Conservation (phyloP, 2,329 filamentous ascomycete genomes). For the Xylariaceae sp. region DNA sequence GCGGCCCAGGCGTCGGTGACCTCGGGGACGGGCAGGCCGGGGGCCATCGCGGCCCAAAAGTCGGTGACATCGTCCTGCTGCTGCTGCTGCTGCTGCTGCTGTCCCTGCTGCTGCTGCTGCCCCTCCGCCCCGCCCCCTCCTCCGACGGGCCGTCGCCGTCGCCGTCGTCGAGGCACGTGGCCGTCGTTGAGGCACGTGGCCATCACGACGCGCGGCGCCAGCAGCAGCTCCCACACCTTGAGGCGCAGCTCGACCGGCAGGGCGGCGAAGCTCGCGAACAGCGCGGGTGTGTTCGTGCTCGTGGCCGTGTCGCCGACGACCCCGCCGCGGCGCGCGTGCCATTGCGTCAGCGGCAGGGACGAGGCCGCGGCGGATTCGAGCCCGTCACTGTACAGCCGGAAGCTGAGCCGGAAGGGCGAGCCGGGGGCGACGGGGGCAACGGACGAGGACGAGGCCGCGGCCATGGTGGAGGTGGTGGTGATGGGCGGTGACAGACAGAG, state of each 20-base stretch:
- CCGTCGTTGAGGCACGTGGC: slow-evolving; percentile 34
- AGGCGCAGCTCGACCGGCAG: slow-evolving; percentile 41
- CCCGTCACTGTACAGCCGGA: slow-evolving; percentile 36
- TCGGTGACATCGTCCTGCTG: slow-evolving; percentile 7
- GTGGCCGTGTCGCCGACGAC: no score
- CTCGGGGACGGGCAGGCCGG: no score
- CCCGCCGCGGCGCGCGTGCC: slow-evolving; percentile 5
- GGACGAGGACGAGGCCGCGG: neutral
- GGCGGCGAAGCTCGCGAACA: slow-evolving; percentile 27
- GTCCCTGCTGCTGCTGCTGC: no score
- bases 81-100: slow-evolving; percentile 2
- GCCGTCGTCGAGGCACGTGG: slow-evolving; percentile 22
- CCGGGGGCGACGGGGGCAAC: neutral
- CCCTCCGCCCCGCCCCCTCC: no score
- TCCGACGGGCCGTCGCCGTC: no score
- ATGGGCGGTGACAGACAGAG: no score
- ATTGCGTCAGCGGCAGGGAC: slow-evolving; percentile 8
- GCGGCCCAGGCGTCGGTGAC: no score
- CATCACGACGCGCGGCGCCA: slow-evolving; percentile 38
- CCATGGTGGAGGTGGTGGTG: slow-evolving; percentile 2
- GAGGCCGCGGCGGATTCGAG: slow-evolving; percentile 16
- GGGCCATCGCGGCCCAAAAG: no score
- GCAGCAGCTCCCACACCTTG: slow-evolving; percentile 37
- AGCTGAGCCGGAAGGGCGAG: slow-evolving; percentile 35
- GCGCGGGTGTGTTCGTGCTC: no score